Evolutionary conservation across 148 eudicot species (phyloP).

Genomic region (Limonium bicolor): DNA sequence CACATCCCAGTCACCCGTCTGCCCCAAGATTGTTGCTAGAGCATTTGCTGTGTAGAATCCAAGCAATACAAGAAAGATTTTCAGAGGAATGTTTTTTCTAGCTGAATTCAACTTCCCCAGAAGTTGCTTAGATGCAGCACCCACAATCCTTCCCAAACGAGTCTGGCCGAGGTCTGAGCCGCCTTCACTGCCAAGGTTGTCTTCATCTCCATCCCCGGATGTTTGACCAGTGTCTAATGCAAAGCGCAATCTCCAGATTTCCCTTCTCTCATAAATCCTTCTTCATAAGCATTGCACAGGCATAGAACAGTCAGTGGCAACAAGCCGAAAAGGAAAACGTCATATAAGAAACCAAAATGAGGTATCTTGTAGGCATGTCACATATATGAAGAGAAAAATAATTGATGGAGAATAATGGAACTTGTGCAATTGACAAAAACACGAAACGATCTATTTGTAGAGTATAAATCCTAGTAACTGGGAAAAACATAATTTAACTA

Average conservation of each 20-base stretch:
- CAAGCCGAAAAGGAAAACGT: too few species aligned
- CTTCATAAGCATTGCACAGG: slow-evolving; percentile 3
- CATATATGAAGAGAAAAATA: too few species aligned
- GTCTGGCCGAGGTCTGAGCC: slow-evolving; percentile 48
- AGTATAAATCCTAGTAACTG: too few species aligned
- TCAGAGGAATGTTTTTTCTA: slow-evolving; percentile 82
- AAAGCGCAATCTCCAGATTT: slow-evolving; percentile 34
- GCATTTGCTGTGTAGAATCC: slow-evolving; percentile 98
- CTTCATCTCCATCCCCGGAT: slow-evolving; percentile 32
- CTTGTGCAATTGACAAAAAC: background rate
- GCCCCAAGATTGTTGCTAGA: slow-evolving; percentile 87
- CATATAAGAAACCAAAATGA: background rate
- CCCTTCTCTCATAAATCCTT: slow-evolving; percentile 24
- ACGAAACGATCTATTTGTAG: background rate
- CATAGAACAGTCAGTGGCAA: background rate
- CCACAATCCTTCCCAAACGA: slow-evolving; percentile 68
- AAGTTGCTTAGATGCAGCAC: slow-evolving; percentile 64
- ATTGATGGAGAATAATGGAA: too few species aligned
- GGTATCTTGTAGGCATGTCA: background rate
- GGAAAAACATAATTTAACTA: too few species aligned
- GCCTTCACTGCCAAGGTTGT: slow-evolving; percentile 26
- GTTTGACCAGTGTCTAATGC: slow-evolving; percentile 68
- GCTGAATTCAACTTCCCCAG: slow-evolving; percentile 63
- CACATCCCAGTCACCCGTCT: slow-evolving; percentile 97
- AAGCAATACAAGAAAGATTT: slow-evolving; percentile 71